Evolutionary conservation across 352 stramenopile species (phyloP).

Genomic region (Globisporangium rhizosaccharum): DNA sequence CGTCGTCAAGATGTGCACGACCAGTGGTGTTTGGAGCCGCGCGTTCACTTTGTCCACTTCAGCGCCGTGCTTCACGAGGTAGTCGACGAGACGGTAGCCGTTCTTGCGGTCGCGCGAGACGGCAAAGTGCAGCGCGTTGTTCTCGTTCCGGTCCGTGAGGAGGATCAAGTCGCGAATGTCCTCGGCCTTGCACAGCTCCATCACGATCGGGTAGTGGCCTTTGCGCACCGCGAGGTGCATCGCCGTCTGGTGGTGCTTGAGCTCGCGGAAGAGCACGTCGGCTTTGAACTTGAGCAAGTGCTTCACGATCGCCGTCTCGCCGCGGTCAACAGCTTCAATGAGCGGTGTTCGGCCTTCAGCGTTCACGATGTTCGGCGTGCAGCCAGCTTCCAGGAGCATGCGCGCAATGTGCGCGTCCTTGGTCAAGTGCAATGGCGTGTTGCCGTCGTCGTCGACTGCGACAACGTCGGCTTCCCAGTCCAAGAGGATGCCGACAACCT

Average conservation of each 20-base stretch:
- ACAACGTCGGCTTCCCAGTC: constrained; percentile 79
- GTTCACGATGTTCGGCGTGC: constrained; percentile 82
- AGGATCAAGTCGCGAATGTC: constrained; percentile 61
- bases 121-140: constrained; percentile 82
- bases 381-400: constrained; percentile 80
- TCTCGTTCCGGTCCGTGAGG: constrained; percentile 77
- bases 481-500: constrained; percentile 75
- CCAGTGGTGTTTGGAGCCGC: constrained; percentile 68
- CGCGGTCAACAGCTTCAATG: constrained; percentile 73
- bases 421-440: constrained; percentile 80
- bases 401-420: constrained; percentile 69
- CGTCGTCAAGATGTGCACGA: constrained; percentile 84
- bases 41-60: constrained; percentile 84
- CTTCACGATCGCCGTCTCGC: constrained; percentile 72
- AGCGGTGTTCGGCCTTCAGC: constrained; percentile 70
- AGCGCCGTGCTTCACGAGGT: constrained; percentile 76
- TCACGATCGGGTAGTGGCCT: constrained; percentile 82
- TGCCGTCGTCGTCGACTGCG: constrained; percentile 75
- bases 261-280: constrained; percentile 80
- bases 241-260: constrained; percentile 82
- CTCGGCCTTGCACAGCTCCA: constrained; percentile 76
- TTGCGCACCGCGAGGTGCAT: constrained; percentile 79
- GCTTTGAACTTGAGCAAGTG: constrained; percentile 74
- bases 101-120: constrained; percentile 82
- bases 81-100: constrained; percentile 71